Conservation (phyloP, 2,329 filamentous ascomycete species). For the Colletotrichum sp. region DNA sequence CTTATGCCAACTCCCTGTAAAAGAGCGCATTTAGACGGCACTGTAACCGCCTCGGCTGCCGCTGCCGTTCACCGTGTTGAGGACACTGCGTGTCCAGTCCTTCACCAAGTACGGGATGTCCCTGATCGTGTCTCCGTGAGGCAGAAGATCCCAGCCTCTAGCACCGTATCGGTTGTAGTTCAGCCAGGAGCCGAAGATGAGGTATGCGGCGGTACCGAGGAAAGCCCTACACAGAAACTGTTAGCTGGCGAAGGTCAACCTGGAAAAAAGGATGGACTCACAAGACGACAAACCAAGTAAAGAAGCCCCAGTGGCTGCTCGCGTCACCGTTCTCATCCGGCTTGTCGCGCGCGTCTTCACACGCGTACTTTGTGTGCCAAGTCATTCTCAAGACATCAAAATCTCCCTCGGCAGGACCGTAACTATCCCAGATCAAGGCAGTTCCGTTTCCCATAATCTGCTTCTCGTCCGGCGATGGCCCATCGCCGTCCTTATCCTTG, state of each 20-base stretch:
- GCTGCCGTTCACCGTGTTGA: slow-evolving; percentile 83
- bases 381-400: slow-evolving; percentile 73
- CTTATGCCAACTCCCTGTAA: not conserved
- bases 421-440: slow-evolving; percentile 79
- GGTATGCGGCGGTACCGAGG: slow-evolving; percentile 83
- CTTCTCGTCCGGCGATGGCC: slow-evolving; percentile 42
- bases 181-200: slow-evolving; percentile 98
- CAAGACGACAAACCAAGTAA: slow-evolving; percentile 96
- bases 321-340: slow-evolving; percentile 45
- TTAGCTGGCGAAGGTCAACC: slow-evolving; percentile 23
- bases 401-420: slow-evolving; percentile 60
- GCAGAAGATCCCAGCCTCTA: slow-evolving; percentile 91
- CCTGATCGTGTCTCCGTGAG: slow-evolving; percentile 89
- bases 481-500: slow-evolving; percentile 42
- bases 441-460: slow-evolving; percentile 60
- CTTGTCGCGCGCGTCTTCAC: slow-evolving; percentile 57
- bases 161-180: slow-evolving; percentile 98
- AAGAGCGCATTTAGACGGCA: slow-evolving; percentile 68
- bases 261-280: slow-evolving; percentile 54
- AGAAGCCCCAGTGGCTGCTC: slow-evolving; percentile 83
- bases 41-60: slow-evolving; percentile 91
- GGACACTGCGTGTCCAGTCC: slow-evolving; percentile 81
- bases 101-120: slow-evolving; percentile 92
- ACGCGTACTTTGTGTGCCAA: slow-evolving; percentile 90
- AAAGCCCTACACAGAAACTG: slow-evolving; percentile 67